Evolutionary conservation across 2,329 filamentous ascomycete species (phyloP), one percentile per base, ranked within the genome.

Genomic region (Monilinia vaccinii-corymbosi): DNA sequence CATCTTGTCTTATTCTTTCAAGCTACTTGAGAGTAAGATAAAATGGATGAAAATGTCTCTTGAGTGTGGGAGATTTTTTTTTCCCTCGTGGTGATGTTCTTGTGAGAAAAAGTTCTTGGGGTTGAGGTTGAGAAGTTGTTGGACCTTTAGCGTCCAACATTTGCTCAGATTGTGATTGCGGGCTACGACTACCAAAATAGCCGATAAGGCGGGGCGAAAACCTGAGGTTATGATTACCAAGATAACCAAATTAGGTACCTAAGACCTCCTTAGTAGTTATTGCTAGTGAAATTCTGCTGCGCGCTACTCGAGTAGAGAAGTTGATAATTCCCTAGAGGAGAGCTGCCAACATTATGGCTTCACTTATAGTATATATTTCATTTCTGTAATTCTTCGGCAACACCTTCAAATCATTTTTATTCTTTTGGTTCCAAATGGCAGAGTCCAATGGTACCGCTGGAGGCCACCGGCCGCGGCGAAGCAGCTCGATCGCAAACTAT

Each of bases 1-100:
- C 84, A 87, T 87, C 55, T 69, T 71, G 64, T 61, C 58, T 50
- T 56, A 46, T 32, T 46, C 18, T 59, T 53, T 59, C 23, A 21
- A 45, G 9, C 45, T 31, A 55, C 23, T 46, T 55, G 31, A 40
- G 25, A 40, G 25, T 38, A 47, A 46, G 25, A 44, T 31, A 55
- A 52, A 53, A 59, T 38, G 36, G 32, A 36, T 45, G 28, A 45
- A 31, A 16, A 5, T 53, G 53, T 38, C 48, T 55, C 48, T 59
- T 59, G 21, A 32, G 34, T 59, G 45, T 53, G 23, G 53, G 47
- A 55, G 48, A 59, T 45, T 59, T 55, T 55, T 40, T 59, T 59
- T 55, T 46, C 31, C 53, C 40, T 59, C 40, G 57, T 55, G 48
- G 48, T 13, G 57, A 59, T 59, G 40, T 59, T 59, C 48, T 59